phyloP scores from a whole-genome alignment of 306 rosid genomes.

The Lathyrus sativus region DNA sequence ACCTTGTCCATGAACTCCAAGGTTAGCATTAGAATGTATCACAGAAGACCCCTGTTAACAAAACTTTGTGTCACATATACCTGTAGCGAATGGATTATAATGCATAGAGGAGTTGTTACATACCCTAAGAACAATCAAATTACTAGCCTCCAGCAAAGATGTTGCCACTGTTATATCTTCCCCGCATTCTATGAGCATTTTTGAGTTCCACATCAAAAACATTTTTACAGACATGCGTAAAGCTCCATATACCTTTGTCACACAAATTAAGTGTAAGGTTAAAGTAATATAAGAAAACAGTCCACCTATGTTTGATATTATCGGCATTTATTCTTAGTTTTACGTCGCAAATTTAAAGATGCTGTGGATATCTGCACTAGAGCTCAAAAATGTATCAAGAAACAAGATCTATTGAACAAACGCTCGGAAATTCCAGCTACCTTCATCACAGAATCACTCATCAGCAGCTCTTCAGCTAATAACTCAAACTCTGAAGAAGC shows the following conservation, averaged over 20 bases:
- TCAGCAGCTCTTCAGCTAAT: constrained; percentile 91
- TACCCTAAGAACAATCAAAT: constrained; percentile 94
- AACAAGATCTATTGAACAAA: constrained; percentile 22
- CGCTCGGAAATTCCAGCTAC: constrained; percentile 45
- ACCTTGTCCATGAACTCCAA: constrained; percentile 99
- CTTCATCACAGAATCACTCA: constrained; percentile 94
- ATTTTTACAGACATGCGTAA: constrained; percentile 97
- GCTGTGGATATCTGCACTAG: constrained; percentile 18
- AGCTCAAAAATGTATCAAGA: constrained; percentile 18
- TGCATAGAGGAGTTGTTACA: constrained; percentile 35
- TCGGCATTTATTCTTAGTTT: constrained; percentile 12
- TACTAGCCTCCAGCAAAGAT: constrained; percentile 93
- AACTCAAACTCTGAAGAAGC: constrained; percentile 95
- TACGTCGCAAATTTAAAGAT: constrained; percentile 21
- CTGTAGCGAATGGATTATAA: constrained; percentile 38
- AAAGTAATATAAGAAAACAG: constrained; percentile 18
- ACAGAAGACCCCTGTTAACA: constrained; percentile 79
- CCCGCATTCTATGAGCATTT: constrained; percentile 90
- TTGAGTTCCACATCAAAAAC: constrained; percentile 99
- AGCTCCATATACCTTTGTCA: constrained; percentile 87
- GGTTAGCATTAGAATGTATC: constrained; percentile 98
- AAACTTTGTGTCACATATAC: constrained; percentile 36
- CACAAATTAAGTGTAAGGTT: constrained; percentile 22
- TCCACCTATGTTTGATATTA: constrained; percentile 1
- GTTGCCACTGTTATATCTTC: constrained; percentile 81